Evolutionary conservation across 2,329 filamentous ascomycete species (phyloP).

Genomic region (Pseudohalonectria lignicola): DNA sequence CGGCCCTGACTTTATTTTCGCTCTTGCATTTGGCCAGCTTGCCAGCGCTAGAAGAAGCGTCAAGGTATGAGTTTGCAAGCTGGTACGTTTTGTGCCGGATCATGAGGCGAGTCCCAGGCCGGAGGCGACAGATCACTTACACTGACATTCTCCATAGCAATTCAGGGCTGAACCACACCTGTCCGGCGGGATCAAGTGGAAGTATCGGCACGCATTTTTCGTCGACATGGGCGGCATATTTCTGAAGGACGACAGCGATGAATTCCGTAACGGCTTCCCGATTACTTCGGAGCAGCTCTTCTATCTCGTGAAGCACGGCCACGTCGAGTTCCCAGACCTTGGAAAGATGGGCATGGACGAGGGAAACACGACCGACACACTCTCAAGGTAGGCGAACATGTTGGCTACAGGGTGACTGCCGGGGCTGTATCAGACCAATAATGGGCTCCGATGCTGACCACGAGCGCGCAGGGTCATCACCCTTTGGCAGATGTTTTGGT

Average conservation of each 20-base stretch:
- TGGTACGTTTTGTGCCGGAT: neutral
- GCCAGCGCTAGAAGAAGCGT: slow-evolving; percentile 20
- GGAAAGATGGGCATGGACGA: slow-evolving; percentile 14
- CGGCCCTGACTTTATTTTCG: slow-evolving; percentile 24
- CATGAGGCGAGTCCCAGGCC: too few relatives aligned
- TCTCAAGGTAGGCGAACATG: slow-evolving; percentile 12
- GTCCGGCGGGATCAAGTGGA: slow-evolving; percentile 19
- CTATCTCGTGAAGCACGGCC: slow-evolving; percentile 16
- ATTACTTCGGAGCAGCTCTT: slow-evolving; percentile 22
- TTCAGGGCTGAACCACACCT: slow-evolving; percentile 7
- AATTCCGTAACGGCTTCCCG: slow-evolving; percentile 18
- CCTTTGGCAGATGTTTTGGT: slow-evolving; percentile 14
- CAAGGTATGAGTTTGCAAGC: slow-evolving; percentile 6
- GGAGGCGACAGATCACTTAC: too few relatives aligned
- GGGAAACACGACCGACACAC: slow-evolving; percentile 17
- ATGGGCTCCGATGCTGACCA: neutral
- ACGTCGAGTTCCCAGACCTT: slow-evolving; percentile 16
- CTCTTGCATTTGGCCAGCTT: slow-evolving; percentile 22
- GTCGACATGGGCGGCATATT: slow-evolving; percentile 28
- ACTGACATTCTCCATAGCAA: neutral
- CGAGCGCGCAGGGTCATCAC: slow-evolving; percentile 8
- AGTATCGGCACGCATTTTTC: slow-evolving; percentile 25
- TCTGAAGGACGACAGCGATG: slow-evolving; percentile 17
- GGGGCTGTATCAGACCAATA: neutral
- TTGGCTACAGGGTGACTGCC: neutral